phyloP scores from a whole-genome alignment of 2,329 filamentous ascomycete genomes.

The Aspergillus ibericus region DNA sequence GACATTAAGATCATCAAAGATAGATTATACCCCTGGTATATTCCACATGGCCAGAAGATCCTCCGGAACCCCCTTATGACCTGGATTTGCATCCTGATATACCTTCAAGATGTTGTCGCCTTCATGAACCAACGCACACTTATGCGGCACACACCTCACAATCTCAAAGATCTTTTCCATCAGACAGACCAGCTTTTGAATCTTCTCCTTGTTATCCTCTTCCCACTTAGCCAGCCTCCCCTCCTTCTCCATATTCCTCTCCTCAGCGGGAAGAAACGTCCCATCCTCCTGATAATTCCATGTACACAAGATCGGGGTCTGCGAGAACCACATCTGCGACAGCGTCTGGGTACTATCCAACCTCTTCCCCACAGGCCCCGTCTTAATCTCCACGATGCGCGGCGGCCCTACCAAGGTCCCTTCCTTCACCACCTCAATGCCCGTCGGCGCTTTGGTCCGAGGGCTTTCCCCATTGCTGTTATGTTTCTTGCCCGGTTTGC shows the following conservation, averaged over 20 bases:
- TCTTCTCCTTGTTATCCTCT: background rate
- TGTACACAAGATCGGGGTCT: conserved; percentile 4
- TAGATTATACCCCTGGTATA: background rate
- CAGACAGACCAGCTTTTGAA: background rate
- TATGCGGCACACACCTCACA: background rate
- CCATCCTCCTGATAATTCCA: background rate
- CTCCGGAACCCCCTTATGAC: background rate
- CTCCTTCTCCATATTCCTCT: background rate
- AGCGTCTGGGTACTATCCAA: background rate
- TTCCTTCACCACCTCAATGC: background rate
- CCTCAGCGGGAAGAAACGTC: background rate
- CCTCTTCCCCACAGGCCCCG: background rate
- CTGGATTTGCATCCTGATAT: background rate
- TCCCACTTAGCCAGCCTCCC: conserved; percentile 5
- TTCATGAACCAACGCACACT: background rate
- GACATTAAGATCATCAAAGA: background rate
- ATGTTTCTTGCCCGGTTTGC: background rate
- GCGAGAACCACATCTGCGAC: conserved; percentile 6
- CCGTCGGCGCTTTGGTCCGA: background rate
- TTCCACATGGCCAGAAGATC: background rate
- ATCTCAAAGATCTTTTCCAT: background rate
- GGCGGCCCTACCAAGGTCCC: background rate
- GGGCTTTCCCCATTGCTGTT: no score
- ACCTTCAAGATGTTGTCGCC: background rate
- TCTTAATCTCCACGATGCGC: conserved; percentile 2